Base-by-base conservation (phyloP, 306 rosid species). In the Dryas alaskensis region DNA sequence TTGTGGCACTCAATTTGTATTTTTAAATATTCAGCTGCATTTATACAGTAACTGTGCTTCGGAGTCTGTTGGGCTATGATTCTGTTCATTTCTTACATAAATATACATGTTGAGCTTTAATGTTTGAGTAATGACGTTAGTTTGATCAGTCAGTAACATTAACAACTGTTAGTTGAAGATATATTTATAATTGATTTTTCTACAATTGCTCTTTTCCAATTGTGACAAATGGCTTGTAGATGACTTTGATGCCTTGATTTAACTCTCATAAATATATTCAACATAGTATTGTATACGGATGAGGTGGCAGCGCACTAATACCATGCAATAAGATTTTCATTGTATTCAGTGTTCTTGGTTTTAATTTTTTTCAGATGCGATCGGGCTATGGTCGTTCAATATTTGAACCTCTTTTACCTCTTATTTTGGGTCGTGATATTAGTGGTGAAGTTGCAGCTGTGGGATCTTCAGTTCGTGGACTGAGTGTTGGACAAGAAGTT, bases 371-470 rank as follows among this genome's bases (percentile, higher is more conserved):
- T 63, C 89, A 94, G 99, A 90, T 94, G 88, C 92, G 99, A 19
- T 55, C 92, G 2, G 99, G 99, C 37, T 94, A 94, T 63, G 99
- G 99, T 57, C 95, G 99, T 67, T 92, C 90, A 4, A 64, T 94
- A 67, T 94, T 83, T 81, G 89, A 77, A 81, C 86, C 84, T 46
- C 90, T 88, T 55, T 77, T 94, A 76, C 99, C 99, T 46, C 50
- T 94, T 12, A 89, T 94, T 69, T 79, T 94, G 91, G 97, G 97
- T 10, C 99, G 99, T 48, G 99, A 94, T 50, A 67, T 94, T 8
- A 94, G 99, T 69, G 99, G 99, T 10, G 97, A 92, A 83, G 97
- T 94, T 76, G 92, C 88, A 61, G 96, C 95, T 12, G 67, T 90
- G 42, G 97, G 99, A 42, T 69, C 82, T 76, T 81, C 92, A 0